Evolutionary conservation across 805 yeast species (phyloP).

Genomic region (Candida tammaniensis): DNA sequence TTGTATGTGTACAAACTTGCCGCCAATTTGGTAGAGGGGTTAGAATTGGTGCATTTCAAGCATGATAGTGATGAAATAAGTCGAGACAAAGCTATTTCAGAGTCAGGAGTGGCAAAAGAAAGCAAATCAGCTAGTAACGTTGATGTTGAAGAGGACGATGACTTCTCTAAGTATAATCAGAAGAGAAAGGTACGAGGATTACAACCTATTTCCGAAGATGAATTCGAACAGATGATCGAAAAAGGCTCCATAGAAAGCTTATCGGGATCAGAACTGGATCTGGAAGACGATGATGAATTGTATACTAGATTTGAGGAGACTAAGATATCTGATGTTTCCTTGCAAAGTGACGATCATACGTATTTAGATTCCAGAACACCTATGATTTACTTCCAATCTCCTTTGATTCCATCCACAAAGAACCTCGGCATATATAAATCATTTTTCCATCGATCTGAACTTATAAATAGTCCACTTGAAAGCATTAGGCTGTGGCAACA

Average conservation of each 20-base stretch:
- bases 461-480: conserved; percentile 47
- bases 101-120: conserved; percentile 8
- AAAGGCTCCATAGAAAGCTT: conserved; percentile 52
- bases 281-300: conserved; percentile 14
- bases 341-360: background rate
- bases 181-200: conserved; percentile 50
- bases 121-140: background rate
- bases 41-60: conserved; percentile 57
- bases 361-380: conserved; percentile 72
- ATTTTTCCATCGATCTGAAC: conserved; percentile 48
- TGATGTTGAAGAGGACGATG: conserved; percentile 19
- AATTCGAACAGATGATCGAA: conserved; percentile 56
- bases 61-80: conserved; percentile 6
- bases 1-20: conserved; percentile 37
- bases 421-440: conserved; percentile 70
- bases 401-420: conserved; percentile 39
- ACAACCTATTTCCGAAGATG: conserved; percentile 48
- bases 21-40: conserved; percentile 37
- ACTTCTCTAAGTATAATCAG: conserved; percentile 56
- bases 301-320: conserved; percentile 18
- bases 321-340: conserved; percentile 4
- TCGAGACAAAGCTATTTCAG: conserved; percentile 39
- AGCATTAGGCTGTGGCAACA: conserved; percentile 39
- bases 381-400: conserved; percentile 54
- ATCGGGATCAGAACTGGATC: conserved; percentile 47